Evolutionary conservation across 2,329 filamentous ascomycete species (phyloP), one percentile per base, ranked within the genome.

Genomic region (Aspergillus udagawae): DNA sequence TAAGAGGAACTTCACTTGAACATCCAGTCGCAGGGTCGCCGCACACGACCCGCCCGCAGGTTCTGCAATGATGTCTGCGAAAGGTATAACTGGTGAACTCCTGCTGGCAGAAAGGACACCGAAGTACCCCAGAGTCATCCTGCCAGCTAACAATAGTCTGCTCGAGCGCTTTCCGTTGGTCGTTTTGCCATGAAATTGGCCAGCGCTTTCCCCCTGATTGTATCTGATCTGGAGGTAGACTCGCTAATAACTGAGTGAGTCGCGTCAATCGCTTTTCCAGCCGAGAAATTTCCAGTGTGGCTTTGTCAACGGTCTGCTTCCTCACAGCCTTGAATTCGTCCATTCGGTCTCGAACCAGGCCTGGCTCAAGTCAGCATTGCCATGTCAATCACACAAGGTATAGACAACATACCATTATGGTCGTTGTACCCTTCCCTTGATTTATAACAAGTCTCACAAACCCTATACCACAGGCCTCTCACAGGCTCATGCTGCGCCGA

Each of bases 371-470:
- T 49, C 65, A 58, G 42, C 45, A 52, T n/a, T 41, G 32, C 9
- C 17, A 27, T 29, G 42, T 7, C 17, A 2, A 38, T 1, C 3
- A 8, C 3, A n/a, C 8, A 25, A 41, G 27, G 2, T 1, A 41
- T 17, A 14, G n/a, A 21, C 48, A 14, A 20, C 4, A 32, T 66
- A 79, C 79, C 90, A 55, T 83, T 84, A 65, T 93, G 89, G 68
- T 99, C 92, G 70, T 95, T 96, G 75, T 99, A 99, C 3, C 94
- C 94, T 27, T 92, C 91, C 67, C 94, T 85, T 52, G 92, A 96
- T 77, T 97, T 97, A 78, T 94, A 99, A 76, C 94, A 99, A n/a
- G 94, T 97, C 78, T 99, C 94, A 71, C 94, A 99, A 1, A 97
- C 93, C 52, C 94, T 80, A 66, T 91, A 96, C 94, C 94, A 99